phyloP scores from a whole-genome alignment of 129 eudicot genomes.

The Scalesia atractyloides region DNA sequence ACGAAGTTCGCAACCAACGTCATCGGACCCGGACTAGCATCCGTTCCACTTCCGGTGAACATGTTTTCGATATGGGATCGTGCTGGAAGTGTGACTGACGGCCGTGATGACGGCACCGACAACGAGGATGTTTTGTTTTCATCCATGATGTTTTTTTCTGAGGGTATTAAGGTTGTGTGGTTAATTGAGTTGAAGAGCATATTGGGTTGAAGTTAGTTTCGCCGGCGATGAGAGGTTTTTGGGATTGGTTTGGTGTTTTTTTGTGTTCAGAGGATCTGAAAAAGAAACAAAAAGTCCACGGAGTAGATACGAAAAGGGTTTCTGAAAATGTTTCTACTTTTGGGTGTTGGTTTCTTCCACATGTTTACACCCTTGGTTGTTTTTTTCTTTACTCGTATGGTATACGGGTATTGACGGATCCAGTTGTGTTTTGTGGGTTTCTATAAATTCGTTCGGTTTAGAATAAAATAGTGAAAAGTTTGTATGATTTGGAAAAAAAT shows the following conservation, averaged over 20 bases:
- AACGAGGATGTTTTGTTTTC: conserved; percentile 37
- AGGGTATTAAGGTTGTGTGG: neutral
- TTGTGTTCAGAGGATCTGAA: conserved; percentile 38
- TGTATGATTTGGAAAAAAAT: no score
- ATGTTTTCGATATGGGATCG: conserved; percentile 49
- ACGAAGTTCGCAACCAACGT: conserved; percentile 75
- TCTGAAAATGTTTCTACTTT: conserved; percentile 31
- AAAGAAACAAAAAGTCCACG: conserved; percentile 37
- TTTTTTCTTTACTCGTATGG: no score
- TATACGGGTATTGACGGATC: no score
- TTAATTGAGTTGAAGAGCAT: conserved; percentile 18
- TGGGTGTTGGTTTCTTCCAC: conserved; percentile 20
- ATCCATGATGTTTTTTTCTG: conserved; percentile 32
- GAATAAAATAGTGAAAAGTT: no score
- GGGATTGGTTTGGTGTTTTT: conserved; percentile 26
- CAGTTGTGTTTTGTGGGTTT: no score
- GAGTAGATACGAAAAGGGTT: conserved; percentile 41
- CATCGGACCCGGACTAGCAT: conserved; percentile 89
- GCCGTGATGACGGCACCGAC: conserved; percentile 43
- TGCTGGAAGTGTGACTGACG: conserved; percentile 66
- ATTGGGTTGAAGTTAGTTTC: neutral
- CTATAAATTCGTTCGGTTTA: no score
- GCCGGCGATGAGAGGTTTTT: conserved; percentile 24
- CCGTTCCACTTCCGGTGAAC: conserved; percentile 48
- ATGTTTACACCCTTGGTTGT: conserved; percentile 3